Evolutionary conservation across 768 basidiomycete species (phyloP).

Genomic region (Kwoniella bestiolae): DNA sequence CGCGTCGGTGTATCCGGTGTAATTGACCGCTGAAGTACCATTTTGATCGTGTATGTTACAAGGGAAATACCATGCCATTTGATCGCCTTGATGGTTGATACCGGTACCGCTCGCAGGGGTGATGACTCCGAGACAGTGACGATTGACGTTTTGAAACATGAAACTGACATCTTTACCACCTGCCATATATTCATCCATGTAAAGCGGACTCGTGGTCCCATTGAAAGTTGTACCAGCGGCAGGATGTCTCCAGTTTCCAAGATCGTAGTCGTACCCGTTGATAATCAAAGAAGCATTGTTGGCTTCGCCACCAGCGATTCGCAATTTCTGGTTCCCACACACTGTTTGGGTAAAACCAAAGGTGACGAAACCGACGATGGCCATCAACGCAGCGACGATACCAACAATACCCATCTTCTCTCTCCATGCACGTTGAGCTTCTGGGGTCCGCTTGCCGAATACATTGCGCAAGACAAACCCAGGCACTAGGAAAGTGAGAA

Average conservation of each 20-base stretch:
- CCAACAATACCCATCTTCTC: conserved; percentile 94
- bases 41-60: conserved; percentile 87
- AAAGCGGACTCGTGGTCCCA: conserved; percentile 80
- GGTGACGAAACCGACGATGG: conserved; percentile 92
- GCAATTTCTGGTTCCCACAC: conserved; percentile 82
- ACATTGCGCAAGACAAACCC: conserved; percentile 68
- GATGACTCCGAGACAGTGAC: conserved; percentile 78
- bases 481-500: conserved; percentile 84
- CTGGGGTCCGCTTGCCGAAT: conserved; percentile 85
- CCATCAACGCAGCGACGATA: conserved; percentile 83
- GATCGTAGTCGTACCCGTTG: conserved; percentile 92
- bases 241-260: conserved; percentile 84
- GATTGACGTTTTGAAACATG: conserved; percentile 89
- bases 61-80: conserved; percentile 94
- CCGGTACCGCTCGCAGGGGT: conserved; percentile 70
- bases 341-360: conserved; percentile 96
- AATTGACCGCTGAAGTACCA: conserved; percentile 67
- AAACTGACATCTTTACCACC: conserved; percentile 90
- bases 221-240: conserved; percentile 69
- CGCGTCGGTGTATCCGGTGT: conserved; percentile 68
- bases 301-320: conserved; percentile 78
- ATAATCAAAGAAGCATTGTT: conserved; percentile 83
- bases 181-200: conserved; percentile 73
- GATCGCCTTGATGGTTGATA: conserved; percentile 67
- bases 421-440: conserved; percentile 94